Base-by-base conservation (phyloP, 2,329 filamentous ascomycete species). In the Claviceps quebecensis region DNA sequence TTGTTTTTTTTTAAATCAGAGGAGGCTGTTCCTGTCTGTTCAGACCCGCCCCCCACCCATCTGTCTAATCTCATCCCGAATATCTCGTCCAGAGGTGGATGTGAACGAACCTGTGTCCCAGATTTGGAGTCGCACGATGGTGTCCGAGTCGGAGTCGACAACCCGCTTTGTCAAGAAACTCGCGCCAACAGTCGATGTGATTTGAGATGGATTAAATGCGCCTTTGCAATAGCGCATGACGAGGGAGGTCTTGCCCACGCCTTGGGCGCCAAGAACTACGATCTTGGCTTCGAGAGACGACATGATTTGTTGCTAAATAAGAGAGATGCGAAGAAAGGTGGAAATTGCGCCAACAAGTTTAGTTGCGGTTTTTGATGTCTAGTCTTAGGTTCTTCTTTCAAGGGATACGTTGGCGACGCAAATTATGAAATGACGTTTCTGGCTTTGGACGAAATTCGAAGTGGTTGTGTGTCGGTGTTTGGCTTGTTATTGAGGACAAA, bases 71-170 rank as follows among this genome's bases (percentile, higher is more conserved):
- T 23, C 5, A 23, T 23, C 22, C 22, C 22, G 5, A 23, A 23
- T 4, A 4, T 23, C 22, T 23, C 22, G 22, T 4, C 22, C 5
- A 23, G 3, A 23, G 22, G 22, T 23, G 22, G 5, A 23, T 23
- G 22, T 23, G 22, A 23, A 23, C 61, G 54, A 65, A 80, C 77
- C 88, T 37, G 90, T 96, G 65, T 96, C 90, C 90, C 90, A 96
- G 58, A 96, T 94, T 64, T 96, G 90, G 39, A 96, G 74, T n/a
- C 90, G 81, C 38, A 96, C 88, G 23, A 86, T 76, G 1, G 88
- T 93, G 60, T 91, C 87, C 22, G 84, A 87, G 64, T 95, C 87
- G 55, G 80, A 81, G 68, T 96, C 90, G 58, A 86, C 75, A 54
- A 89, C 83, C 61, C 83, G 80, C 69, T 89, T 89, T 44, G 86